Conservation (phyloP, 202 grass and related monocot genomes). For the Saccharum hybrid region DNA sequence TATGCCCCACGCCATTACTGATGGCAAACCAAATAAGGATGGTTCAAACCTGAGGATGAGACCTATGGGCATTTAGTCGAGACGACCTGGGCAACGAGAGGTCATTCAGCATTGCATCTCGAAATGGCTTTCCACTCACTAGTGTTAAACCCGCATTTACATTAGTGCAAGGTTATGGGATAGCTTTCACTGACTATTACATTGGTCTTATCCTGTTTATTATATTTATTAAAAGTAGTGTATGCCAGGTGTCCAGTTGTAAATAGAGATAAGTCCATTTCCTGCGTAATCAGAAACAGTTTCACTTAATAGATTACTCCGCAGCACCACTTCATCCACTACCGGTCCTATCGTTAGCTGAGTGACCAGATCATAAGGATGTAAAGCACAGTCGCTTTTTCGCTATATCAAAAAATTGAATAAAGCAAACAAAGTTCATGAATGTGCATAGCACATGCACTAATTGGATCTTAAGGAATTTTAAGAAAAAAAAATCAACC, state of each 20-base stretch:
- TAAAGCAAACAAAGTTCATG: constrained; percentile 6
- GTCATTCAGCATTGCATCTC: background rate
- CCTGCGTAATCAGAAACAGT: constrained; percentile 6
- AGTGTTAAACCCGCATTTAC: constrained; percentile 3
- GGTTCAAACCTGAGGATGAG: background rate
- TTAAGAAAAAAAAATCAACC: background rate
- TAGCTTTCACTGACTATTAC: background rate
- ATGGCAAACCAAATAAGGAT: background rate
- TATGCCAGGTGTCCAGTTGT: constrained; percentile 18
- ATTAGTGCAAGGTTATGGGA: background rate
- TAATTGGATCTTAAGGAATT: constrained; percentile 7
- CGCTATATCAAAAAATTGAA: constrained; percentile 1
- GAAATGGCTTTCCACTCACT: constrained; percentile 15
- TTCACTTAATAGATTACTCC: constrained; percentile 24
- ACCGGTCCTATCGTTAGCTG: background rate
- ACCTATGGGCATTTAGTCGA: background rate
- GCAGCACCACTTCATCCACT: constrained; percentile 33
- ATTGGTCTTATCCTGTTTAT: constrained; percentile 17
- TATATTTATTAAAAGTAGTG: background rate
- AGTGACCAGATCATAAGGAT: constrained; percentile 16
- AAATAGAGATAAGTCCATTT: constrained; percentile 2
- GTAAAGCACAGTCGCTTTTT: constrained; percentile 23
- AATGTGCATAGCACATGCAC: background rate
- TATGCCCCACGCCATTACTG: background rate
- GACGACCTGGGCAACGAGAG: background rate